Conservation (phyloP, 805 yeast species). For the Vanderwaltozyma tropicalis region DNA sequence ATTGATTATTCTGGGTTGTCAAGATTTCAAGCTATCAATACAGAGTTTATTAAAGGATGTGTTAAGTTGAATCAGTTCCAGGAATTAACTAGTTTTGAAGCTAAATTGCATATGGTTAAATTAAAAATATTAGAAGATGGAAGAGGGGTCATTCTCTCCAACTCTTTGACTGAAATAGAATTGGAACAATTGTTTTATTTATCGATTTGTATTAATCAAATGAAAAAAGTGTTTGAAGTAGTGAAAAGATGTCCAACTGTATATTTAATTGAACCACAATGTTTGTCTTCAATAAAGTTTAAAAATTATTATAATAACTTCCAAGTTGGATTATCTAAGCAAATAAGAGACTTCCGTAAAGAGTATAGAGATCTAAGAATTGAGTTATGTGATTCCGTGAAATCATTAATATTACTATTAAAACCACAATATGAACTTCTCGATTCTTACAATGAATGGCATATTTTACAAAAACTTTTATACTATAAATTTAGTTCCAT, state of each 20-base stretch:
- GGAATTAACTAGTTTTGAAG: conserved; percentile 2
- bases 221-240: conserved; percentile 5
- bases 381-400: conserved; percentile 1
- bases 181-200: conserved; percentile 7
- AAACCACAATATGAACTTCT: not conserved
- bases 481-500: not conserved
- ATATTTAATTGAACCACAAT: conserved; percentile 9
- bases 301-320: conserved; percentile 1
- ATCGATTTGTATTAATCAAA: conserved; percentile 10
- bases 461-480: conserved; percentile 2
- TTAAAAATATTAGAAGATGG: too few species aligned
- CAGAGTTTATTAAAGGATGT: conserved; percentile 5
- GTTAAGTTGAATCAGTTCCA: conserved; percentile 4
- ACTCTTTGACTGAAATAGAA: not conserved
- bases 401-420: not conserved
- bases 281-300: conserved; percentile 1
- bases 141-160: too few species aligned
- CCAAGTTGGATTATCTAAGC: conserved; percentile 1
- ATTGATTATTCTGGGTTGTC: conserved; percentile 16
- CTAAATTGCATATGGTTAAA: not conserved
- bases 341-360: conserved; percentile 1
- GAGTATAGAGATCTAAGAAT: conserved; percentile 2
- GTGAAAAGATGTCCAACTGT: conserved; percentile 15
- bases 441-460: not conserved
- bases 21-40: conserved; percentile 11